Conservation (phyloP, 257 asterid species). For the Perilla frutescens region DNA sequence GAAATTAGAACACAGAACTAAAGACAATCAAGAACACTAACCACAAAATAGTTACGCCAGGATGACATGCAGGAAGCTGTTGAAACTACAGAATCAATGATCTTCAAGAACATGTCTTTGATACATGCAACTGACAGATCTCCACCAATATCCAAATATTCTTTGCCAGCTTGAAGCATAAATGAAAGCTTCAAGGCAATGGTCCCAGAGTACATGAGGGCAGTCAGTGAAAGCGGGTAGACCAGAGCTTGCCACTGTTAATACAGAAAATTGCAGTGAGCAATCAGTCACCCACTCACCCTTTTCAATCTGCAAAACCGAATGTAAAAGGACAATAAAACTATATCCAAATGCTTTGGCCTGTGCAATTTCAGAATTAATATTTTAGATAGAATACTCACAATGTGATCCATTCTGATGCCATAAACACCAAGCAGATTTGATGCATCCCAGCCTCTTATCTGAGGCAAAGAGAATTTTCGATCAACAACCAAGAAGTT, state of each 20-base stretch:
- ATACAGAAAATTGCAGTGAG: conserved; percentile 76
- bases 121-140: conserved; percentile 40
- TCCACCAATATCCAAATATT: conserved; percentile 47
- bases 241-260: conserved; percentile 96
- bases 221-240: conserved; percentile 76
- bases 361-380: conserved; percentile 18
- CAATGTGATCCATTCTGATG: conserved; percentile 72
- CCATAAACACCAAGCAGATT: conserved; percentile 64
- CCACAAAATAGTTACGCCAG: conserved; percentile 98
- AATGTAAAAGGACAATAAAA: conserved; percentile 42
- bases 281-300: conserved; percentile 71
- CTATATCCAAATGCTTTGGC: conserved; percentile 25
- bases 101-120: conserved; percentile 38
- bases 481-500: not conserved
- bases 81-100: conserved; percentile 48
- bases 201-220: conserved; percentile 86
- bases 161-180: conserved; percentile 46
- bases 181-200: conserved; percentile 52
- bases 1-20: conserved; percentile 17
- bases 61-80: conserved; percentile 53
- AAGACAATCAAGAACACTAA: conserved; percentile 49
- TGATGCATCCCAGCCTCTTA: conserved; percentile 57
- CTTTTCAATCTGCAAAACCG: conserved; percentile 64
- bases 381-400: conserved; percentile 49
- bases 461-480: conserved; percentile 39